Conservation (phyloP, 352 stramenopile species). For the Globisporangium yorkense region DNA sequence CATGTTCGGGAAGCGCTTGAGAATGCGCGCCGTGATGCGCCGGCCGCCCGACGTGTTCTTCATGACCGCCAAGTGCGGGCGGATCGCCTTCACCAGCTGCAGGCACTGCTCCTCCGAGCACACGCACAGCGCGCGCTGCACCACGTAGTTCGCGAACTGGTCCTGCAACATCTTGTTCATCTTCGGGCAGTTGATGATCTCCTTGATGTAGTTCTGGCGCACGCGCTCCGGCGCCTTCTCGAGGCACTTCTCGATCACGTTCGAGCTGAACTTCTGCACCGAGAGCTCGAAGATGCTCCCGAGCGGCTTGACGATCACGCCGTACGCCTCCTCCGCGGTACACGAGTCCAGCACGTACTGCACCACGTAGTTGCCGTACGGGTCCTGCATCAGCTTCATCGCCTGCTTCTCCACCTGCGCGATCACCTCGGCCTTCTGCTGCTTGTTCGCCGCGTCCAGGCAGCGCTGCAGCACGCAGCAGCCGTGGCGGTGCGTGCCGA, state of each 20-base stretch:
- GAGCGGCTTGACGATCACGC: constrained; percentile 77
- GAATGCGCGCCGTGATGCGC: constrained; percentile 94
- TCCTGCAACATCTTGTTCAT: constrained; percentile 95
- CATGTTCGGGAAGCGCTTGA: constrained; percentile 96
- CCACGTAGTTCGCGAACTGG: constrained; percentile 99
- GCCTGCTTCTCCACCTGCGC: constrained; percentile 94
- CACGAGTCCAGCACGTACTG: constrained; percentile 90
- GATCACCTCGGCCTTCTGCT: constrained; percentile 88
- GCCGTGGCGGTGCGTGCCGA: constrained; percentile 95
- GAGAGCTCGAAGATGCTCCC: constrained; percentile 94
- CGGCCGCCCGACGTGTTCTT: constrained; percentile 93
- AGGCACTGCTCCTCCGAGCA: constrained; percentile 93
- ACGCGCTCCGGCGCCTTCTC: constrained; percentile 87
- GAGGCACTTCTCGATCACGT: constrained; percentile 99
- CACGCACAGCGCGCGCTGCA: constrained; percentile 95
- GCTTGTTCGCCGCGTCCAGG: constrained; percentile 88
- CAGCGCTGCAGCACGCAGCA: constrained; percentile 97
- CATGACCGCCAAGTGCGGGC: constrained; percentile 92
- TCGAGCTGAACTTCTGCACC: constrained; percentile 98
- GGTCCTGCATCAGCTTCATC: constrained; percentile 94
- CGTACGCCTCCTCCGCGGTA: constrained; percentile 70
- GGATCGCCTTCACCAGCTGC: constrained; percentile 93
- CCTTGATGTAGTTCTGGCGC: constrained; percentile 67
- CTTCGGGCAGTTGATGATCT: constrained; percentile 70
- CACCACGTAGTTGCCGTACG: constrained; percentile 91